These are phyloP conservation scores for Staphylotrichum longicolle DNA, from an alignment of 495 filamentous ascomycete genomes.

Conservation along the genomic window DNA sequence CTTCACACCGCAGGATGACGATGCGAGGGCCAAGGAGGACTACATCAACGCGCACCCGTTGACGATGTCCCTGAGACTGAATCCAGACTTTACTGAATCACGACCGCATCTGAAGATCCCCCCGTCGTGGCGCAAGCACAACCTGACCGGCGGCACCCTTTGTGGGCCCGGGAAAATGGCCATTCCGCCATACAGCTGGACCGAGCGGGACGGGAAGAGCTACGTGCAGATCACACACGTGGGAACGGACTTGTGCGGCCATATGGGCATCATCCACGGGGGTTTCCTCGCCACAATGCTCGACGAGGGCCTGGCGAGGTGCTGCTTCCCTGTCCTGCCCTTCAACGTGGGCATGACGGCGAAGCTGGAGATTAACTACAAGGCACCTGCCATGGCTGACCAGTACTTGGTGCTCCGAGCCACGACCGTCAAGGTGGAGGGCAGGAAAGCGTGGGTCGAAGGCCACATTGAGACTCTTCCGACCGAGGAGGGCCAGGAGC, in stretches of 20 bases:
- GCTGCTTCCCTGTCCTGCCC: constrained; percentile 86
- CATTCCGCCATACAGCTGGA: constrained; percentile 79
- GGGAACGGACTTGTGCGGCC: constrained; percentile 80
- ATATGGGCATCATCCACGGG: constrained; percentile 89
- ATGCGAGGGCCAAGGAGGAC: constrained; percentile 62
- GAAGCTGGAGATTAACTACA: constrained; percentile 86
- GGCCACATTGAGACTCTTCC: constrained; percentile 83
- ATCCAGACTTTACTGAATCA: constrained; percentile 68
- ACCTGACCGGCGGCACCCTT: constrained; percentile 79
- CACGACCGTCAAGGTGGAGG: constrained; percentile 82
- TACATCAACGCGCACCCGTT: constrained; percentile 76
- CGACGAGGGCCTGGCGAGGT: constrained; percentile 87
- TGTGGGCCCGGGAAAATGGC: constrained; percentile 71
- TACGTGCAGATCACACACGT: constrained; percentile 76
- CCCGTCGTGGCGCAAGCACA: constrained; percentile 59
- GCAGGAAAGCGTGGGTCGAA: constrained; percentile 94
- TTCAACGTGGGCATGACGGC: constrained; percentile 89
- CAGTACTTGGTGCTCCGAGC: constrained; percentile 76
- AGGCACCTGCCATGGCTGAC: constrained; percentile 71
- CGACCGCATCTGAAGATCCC: constrained; percentile 88
- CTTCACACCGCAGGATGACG: constrained; percentile 61
- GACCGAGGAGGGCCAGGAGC: constrained; percentile 37
- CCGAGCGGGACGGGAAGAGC: constrained; percentile 65
- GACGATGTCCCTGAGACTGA: constrained; percentile 59
- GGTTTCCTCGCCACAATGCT: constrained; percentile 87